Evolutionary conservation across 495 filamentous ascomycete genomes (phyloP).

Genomic region (Trichoderma reesei): DNA sequence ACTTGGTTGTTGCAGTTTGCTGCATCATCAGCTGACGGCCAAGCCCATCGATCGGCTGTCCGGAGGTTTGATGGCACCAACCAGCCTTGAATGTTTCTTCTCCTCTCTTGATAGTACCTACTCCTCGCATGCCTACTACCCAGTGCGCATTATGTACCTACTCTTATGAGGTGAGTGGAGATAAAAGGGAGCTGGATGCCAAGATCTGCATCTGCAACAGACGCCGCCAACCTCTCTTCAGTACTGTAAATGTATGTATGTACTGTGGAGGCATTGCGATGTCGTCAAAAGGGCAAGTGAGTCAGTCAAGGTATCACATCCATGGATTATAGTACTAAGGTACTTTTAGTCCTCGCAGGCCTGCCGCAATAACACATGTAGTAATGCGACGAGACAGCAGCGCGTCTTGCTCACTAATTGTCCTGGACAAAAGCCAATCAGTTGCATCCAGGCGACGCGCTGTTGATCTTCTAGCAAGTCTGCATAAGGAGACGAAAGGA

Average conservation of each 20-base stretch:
- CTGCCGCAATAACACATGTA: too few relatives aligned
- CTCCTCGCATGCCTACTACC: background rate
- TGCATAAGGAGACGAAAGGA: constrained; percentile 3
- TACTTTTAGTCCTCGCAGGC: too few relatives aligned
- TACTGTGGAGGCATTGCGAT: too few relatives aligned
- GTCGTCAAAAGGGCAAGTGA: too few relatives aligned
- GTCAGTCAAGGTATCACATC: too few relatives aligned
- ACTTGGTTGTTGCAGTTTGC: background rate
- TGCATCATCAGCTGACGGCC: background rate
- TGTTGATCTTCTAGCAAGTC: background rate
- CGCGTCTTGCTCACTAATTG: background rate
- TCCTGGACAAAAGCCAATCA: background rate
- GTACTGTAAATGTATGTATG: too few relatives aligned
- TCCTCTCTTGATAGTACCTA: too few relatives aligned
- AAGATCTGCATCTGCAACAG: constrained; percentile 2
- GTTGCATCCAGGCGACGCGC: background rate
- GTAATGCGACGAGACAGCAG: background rate
- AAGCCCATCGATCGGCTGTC: constrained; percentile 2
- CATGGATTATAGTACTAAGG: too few relatives aligned
- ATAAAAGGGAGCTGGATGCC: background rate
- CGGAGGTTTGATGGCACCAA: background rate
- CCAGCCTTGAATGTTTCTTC: background rate
- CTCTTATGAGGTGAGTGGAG: too few relatives aligned
- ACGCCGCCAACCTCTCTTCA: background rate
- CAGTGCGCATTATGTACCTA: too few relatives aligned